phyloP scores from a whole-genome alignment of 306 rosid genomes.

The Psophocarpus tetragonolobus region DNA sequence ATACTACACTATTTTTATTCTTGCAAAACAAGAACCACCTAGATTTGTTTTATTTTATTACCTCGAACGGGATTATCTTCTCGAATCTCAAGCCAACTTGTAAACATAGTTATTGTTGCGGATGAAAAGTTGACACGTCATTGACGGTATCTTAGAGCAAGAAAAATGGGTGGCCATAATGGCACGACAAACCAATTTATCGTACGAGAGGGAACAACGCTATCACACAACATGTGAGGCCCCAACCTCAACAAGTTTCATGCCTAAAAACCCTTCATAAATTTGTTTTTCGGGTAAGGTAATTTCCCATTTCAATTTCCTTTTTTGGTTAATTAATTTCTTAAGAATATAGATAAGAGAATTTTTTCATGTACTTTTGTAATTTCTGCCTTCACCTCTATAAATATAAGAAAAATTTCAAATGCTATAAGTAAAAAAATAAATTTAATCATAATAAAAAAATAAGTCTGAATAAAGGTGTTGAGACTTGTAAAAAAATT shows the following conservation, averaged over 20 bases:
- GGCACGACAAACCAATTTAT: not conserved
- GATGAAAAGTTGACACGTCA: not conserved
- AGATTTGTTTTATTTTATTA: too few species aligned
- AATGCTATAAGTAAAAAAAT: too few species aligned
- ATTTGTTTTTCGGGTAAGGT: not conserved
- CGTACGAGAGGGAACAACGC: not conserved
- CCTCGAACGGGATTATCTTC: too few species aligned
- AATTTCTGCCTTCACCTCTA: too few species aligned
- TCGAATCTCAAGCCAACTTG: not conserved
- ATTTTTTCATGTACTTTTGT: too few species aligned
- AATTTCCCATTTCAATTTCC: not conserved
- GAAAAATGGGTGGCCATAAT: conserved; percentile 8
- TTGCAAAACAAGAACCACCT: too few species aligned
- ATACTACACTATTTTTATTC: too few species aligned
- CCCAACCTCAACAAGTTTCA: conserved; percentile 4
- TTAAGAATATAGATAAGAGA: not conserved
- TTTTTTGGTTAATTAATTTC: not conserved
- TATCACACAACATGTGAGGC: conserved; percentile 4
- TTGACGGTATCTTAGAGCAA: not conserved
- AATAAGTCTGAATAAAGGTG: too few species aligned
- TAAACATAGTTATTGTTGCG: not conserved
- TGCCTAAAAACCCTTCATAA: not conserved
- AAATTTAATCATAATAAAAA: too few species aligned
- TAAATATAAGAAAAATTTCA: too few species aligned
- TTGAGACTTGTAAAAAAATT: too few species aligned